A percentile compares a stretch with the other conserved stretches of the same genome.
These are phyloP conservation scores for Pyricularia sp. DNA, from an alignment of 2,329 filamentous ascomycete species.

Conservation along the genomic window DNA sequence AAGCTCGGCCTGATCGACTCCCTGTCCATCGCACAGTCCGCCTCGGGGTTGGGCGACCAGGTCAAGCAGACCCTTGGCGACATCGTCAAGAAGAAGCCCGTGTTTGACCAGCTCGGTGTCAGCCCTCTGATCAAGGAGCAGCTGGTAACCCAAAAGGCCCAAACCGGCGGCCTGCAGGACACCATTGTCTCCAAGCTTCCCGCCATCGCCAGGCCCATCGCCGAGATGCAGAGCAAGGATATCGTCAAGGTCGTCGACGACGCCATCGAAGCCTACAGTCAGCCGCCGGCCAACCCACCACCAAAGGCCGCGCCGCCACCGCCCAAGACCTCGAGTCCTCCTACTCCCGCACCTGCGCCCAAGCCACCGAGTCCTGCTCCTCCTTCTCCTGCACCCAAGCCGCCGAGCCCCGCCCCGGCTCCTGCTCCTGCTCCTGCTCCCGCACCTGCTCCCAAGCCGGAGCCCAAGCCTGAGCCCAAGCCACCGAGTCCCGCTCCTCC, in stretches of 20 bases:
- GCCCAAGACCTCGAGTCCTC: neutral
- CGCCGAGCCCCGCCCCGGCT: too few species aligned
- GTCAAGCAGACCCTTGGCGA: constrained; percentile 14
- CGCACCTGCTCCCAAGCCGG: neutral
- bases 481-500: neutral
- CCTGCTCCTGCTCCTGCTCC: neutral
- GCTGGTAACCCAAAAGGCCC: constrained; percentile 15
- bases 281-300: neutral
- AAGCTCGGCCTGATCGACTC: constrained; percentile 14
- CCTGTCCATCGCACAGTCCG: constrained; percentile 13
- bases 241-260: constrained; percentile 13
- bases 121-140: constrained; percentile 14
- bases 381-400: neutral
- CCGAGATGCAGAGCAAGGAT: constrained; percentile 14
- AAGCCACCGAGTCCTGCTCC: neutral
- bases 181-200: constrained; percentile 18
- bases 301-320: neutral
- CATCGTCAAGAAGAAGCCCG: constrained; percentile 16
- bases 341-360: neutral
- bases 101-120: constrained; percentile 17
- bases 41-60: constrained; percentile 11
- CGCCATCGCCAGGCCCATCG: constrained; percentile 16
- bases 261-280: constrained; percentile 12
- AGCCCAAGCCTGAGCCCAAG: neutral
- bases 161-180: constrained; percentile 21